Evolutionary conservation across 345 rosid genomes (phyloP), one percentile per base, ranked within the genome.

Genomic region (Linum usitatissimum): DNA sequence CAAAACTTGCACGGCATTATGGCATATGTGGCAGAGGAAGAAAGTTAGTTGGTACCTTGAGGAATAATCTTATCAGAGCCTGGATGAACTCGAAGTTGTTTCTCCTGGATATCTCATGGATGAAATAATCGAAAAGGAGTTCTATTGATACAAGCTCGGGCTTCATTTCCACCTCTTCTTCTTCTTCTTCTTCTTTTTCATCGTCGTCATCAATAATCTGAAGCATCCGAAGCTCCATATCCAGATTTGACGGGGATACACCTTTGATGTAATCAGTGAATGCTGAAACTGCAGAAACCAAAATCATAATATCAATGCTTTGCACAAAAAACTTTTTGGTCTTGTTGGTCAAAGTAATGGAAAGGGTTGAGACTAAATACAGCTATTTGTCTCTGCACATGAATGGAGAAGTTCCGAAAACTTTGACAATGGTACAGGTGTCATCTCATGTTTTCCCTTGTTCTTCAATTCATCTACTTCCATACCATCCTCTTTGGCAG

Each of bases 51-150:
- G 60, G 28, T 87, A 93, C 99, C 97, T 93, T 93, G 59, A 88
- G 77, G 73, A 93, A 93, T 71, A 93, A 69, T 76, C 86, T 80
- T 71, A 86, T 75, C 53, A 85, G 77, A 14, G 95, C 97, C 73
- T 93, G 97, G 53, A 90, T 65, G 71, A 93, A 90, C 89, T 93
- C 99, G 14, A 86, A 93, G 72, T 93, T 80, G 74, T 82, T 86
- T 71, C 80, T 69, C 81, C 74, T 68, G 18, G 86, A 81, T 63
- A 90, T 75, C 76, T 87, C 96, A 3, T 77, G 77, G 62, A 81
- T 78, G 70, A 93, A 86, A 75, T 87, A 93, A 73, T 93, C 92
- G 48, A 90, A 77, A 53, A 90, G 88, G 40, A 86, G 76, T 55
- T 79, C 87, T 30, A 90, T 74, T 6, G 79, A 71, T 61, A 76